A percentile compares a stretch with the other conserved stretches of the same genome.
Conservation (phyloP, 352 stramenopile species). For the Hyaloperonospora brassicae region DNA sequence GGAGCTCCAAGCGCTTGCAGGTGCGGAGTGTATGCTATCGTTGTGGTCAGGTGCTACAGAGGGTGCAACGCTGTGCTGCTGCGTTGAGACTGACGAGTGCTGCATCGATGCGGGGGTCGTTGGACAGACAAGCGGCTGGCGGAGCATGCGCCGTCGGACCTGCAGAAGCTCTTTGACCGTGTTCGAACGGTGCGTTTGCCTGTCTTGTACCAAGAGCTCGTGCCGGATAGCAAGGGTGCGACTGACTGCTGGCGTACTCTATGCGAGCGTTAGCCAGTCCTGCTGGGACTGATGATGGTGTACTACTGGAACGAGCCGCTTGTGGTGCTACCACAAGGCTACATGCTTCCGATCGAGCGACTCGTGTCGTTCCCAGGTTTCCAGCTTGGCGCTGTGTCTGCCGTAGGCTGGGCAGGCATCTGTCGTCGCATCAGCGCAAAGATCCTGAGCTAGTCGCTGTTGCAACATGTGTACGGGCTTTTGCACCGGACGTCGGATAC, state of each 20-base stretch:
- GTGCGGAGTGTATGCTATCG: conserved; percentile 14
- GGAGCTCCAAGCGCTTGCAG: conserved; percentile 70
- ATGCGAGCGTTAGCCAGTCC: conserved; percentile 32
- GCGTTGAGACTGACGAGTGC: background rate
- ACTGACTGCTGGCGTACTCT: background rate
- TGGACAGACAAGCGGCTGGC: conserved; percentile 56
- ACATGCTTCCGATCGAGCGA: conserved; percentile 71
- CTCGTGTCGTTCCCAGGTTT: conserved; percentile 73
- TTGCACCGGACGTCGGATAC: background rate
- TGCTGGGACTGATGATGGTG: conserved; percentile 44
- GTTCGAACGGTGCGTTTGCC: conserved; percentile 50
- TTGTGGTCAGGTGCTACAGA: no score
- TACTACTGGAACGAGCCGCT: conserved; percentile 79
- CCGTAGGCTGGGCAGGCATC: conserved; percentile 64
- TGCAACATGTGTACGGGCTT: background rate
- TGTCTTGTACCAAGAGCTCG: background rate
- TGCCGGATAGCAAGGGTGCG: background rate
- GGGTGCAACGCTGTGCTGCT: no score
- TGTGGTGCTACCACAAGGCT: conserved; percentile 57
- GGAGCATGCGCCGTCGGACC: conserved; percentile 47
- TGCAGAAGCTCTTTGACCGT: conserved; percentile 71
- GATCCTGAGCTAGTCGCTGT: conserved; percentile 38
- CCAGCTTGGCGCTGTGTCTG: conserved; percentile 62
- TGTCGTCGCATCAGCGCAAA: conserved; percentile 70
- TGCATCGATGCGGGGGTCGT: conserved; percentile 7